These are phyloP conservation scores for Corymbia citriodora DNA, from an alignment of 441 rosid species.

Conservation along the genomic window DNA sequence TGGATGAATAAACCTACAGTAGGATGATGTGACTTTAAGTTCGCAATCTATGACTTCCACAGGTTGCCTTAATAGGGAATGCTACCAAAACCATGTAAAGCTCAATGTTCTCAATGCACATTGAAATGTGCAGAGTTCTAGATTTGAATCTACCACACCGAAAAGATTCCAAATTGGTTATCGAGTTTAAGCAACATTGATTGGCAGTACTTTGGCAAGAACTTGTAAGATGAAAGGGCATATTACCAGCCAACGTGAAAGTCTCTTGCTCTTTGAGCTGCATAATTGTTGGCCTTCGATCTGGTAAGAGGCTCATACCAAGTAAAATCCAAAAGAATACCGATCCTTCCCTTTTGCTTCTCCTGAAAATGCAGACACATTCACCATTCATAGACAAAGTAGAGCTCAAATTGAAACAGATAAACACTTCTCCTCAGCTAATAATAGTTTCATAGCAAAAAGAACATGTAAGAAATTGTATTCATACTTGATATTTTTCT, in stretches of 20 bases:
- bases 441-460: not conserved
- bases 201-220: not conserved
- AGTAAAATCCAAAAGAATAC: slow-evolving; percentile 79
- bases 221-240: not conserved
- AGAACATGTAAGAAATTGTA: not conserved
- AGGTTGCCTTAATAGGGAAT: not conserved
- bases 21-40: not conserved
- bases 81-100: not conserved
- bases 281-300: slow-evolving; percentile 71
- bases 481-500: slow-evolving; percentile 54
- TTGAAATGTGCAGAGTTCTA: not conserved
- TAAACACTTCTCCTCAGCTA: not conserved
- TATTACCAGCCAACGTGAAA: slow-evolving; percentile 94
- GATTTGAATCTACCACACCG: not conserved
- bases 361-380: slow-evolving; percentile 21
- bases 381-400: not conserved
- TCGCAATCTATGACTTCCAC: not conserved
- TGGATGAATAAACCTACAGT: slow-evolving; percentile 81
- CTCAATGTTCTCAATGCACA: not conserved
- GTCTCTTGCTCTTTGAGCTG: slow-evolving; percentile 97
- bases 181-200: not conserved
- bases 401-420: not conserved
- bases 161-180: not conserved
- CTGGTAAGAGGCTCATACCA: slow-evolving; percentile 96
- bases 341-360: slow-evolving; percentile 82